Base-by-base conservation (phyloP, 2,329 filamentous ascomycete genomes). In the Apiospora arundinis region DNA sequence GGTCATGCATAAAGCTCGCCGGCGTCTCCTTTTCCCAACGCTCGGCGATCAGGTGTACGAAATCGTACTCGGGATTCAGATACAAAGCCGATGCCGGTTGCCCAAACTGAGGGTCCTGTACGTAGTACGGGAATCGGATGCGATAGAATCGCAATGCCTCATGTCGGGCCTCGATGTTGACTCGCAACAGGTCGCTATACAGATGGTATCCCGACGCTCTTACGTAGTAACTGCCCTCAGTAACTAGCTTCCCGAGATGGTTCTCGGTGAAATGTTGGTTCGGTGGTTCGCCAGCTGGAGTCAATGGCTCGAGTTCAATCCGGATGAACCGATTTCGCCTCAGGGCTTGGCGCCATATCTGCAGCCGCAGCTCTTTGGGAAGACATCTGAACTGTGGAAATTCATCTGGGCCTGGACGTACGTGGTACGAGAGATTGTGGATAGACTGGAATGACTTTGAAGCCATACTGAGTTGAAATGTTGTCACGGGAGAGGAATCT, bases 31-130 rank as follows among this genome's bases (percentile, higher is more conserved):
- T 12, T 9, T 18, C 66, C 4, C 3, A 18, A 18, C 5, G 16
- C 1, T 8, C 14, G n/a, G 66, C 14, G 25, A 18, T 18, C 23
- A 68, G 66, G 25, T 68, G 66, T n/a, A 68, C 25, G 18, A 68
- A 68, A 18, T 68, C 66, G 40, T 68, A 46, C 40, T 68, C 66
- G 23, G 66, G 66, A 28, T 46, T 68, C 16, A 68, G 28, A n/a
- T 46, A 68, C 3, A 68, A 18, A 2, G 46, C 21, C n/a, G 66
- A 68, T 14, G 23, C 42, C 11, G 25, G 45, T 25, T n/a, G 21
- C 25, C 28, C 46, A 6, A 40, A n/a, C n/a, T 21, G 23, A 9
- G 66, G 40, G n/a, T 46, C 2, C 45, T 28, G 40, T 8, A 68
- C 18, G 42, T 68, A 18, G 40, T 40, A 68, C 7, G 66, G 66